Evolutionary conservation across 306 rosid species (phyloP).

Genomic region (Quillaja saponaria): DNA sequence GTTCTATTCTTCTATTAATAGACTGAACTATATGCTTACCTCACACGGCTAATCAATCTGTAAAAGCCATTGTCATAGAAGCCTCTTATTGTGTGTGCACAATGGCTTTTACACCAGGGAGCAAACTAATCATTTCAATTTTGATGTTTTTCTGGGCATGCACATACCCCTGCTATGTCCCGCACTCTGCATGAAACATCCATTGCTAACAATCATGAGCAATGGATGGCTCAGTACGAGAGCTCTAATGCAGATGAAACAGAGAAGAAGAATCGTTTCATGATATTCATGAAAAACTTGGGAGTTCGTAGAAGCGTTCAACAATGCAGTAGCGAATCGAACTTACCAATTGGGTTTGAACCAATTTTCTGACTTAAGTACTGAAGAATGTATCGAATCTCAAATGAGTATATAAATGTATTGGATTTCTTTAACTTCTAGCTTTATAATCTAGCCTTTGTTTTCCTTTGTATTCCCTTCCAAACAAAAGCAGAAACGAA

Average conservation of each 20-base stretch:
- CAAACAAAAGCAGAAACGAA: no score
- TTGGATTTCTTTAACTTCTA: no score
- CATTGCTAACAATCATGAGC: constrained; percentile 20
- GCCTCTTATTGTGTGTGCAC: no score
- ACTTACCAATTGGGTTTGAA: constrained; percentile 42
- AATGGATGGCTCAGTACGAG: constrained; percentile 34
- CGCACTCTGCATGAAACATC: constrained; percentile 27
- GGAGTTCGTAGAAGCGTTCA: constrained; percentile 36
- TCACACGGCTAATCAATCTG: no score
- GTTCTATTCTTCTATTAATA: no score
- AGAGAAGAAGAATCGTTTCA: constrained; percentile 40
- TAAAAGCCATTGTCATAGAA: no score
- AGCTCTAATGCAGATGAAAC: constrained; percentile 8
- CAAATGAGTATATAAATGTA: no score
- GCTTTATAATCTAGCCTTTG: no score
- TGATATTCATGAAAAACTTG: constrained; percentile 33
- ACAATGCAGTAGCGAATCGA: constrained; percentile 26
- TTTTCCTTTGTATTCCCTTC: no score
- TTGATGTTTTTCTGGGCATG: constrained; percentile 20
- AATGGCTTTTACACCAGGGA: no score
- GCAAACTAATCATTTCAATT: no score
- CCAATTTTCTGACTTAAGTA: constrained; percentile 34
- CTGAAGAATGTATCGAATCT: constrained; percentile 44
- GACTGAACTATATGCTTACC: no score
- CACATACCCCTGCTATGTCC: constrained; percentile 30